These are phyloP conservation scores for Silene latifolia DNA, from an alignment of 148 eudicot genomes.

Conservation along the genomic window DNA sequence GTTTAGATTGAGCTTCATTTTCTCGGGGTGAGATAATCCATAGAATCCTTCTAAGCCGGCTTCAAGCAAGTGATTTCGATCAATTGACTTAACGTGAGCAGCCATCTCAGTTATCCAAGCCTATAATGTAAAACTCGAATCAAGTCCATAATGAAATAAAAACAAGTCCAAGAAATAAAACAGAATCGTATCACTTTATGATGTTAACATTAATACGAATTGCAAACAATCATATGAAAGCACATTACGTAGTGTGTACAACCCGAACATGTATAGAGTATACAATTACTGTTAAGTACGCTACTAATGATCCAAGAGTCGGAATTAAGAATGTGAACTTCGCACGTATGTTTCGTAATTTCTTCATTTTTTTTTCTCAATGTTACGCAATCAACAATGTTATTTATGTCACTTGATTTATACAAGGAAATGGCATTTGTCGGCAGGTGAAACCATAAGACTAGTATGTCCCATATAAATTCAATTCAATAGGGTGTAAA, in stretches of 20 bases:
- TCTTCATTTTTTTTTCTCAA: too few relatives aligned
- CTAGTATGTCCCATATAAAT: not conserved
- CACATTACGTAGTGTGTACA: too few relatives aligned
- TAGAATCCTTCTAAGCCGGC: conserved; percentile 95
- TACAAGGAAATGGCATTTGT: conserved; percentile 2
- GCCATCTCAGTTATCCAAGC: conserved; percentile 95
- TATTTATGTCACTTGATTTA: not conserved
- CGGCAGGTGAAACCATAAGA: conserved; percentile 9
- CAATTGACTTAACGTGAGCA: conserved; percentile 79
- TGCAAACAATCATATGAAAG: too few relatives aligned
- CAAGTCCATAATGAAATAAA: not conserved
- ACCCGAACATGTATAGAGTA: too few relatives aligned
- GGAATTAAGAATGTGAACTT: too few relatives aligned
- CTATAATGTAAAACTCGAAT: conserved; percentile 29
- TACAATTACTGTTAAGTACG: too few relatives aligned
- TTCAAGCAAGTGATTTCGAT: conserved; percentile 84
- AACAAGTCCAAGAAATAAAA: not conserved
- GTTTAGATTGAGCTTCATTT: conserved; percentile 48
- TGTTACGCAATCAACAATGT: too few relatives aligned
- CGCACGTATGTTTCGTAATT: too few relatives aligned
- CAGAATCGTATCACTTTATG: too few relatives aligned
- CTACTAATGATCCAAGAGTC: too few relatives aligned
- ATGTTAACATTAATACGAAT: too few relatives aligned
- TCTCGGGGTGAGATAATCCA: conserved; percentile 62
- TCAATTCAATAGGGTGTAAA: too few relatives aligned